A percentile compares a stretch with the other conserved stretches of the same genome.
phyloP scores from a whole-genome alignment of 805 yeast species.

The Saturnispora mendoncae region DNA sequence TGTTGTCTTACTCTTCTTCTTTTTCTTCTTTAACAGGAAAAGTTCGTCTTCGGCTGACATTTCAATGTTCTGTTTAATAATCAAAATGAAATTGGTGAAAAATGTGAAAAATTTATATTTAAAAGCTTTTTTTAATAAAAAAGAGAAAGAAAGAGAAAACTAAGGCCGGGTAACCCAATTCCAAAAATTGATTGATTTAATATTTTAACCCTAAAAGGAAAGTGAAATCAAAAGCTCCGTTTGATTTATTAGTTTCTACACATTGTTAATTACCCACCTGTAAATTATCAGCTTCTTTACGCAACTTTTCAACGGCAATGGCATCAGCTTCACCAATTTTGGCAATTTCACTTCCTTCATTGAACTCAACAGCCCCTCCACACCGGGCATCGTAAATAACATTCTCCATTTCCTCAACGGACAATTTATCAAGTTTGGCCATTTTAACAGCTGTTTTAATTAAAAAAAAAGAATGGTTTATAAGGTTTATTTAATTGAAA shows the following conservation, averaged over 20 bases:
- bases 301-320: slow-evolving; percentile 31
- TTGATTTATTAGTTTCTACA: too few species aligned
- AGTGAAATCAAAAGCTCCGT: background rate
- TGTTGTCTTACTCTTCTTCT: slow-evolving; percentile 38
- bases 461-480: too few species aligned
- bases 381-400: slow-evolving; percentile 76
- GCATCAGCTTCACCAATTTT: slow-evolving; percentile 39
- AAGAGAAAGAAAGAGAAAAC: too few species aligned
- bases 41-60: slow-evolving; percentile 48
- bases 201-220: background rate
- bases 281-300: slow-evolving; percentile 25
- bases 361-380: slow-evolving; percentile 50
- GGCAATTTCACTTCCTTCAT: slow-evolving; percentile 44
- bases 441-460: slow-evolving; percentile 9
- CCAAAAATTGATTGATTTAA: background rate
- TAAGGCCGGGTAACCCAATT: slow-evolving; percentile 6
- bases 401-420: slow-evolving; percentile 76
- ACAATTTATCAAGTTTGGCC: slow-evolving; percentile 26
- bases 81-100: too few species aligned
- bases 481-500: too few species aligned
- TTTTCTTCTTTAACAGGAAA: slow-evolving; percentile 70
- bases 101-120: slow-evolving; percentile 1
- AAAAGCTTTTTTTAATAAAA: background rate
- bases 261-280: background rate
- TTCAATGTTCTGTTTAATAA: too few species aligned